These are phyloP conservation scores for Chimonanthus salicifolius DNA, from an alignment of 164 flowering plant species.

Conservation along the genomic window DNA sequence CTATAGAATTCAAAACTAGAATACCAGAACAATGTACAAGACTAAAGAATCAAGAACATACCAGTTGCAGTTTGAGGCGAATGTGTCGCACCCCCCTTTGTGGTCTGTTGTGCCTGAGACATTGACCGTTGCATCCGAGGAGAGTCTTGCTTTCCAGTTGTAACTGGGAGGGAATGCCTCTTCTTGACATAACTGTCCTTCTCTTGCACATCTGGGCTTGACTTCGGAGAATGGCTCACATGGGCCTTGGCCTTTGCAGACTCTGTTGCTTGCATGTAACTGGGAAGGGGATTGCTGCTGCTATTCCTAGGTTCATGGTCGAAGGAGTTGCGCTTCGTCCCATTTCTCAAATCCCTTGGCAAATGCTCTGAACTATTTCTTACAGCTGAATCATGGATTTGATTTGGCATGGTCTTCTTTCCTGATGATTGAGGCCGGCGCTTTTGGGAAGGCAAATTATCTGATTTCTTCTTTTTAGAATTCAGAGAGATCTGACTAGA, in stretches of 20 bases:
- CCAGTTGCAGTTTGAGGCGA: conserved; percentile 35
- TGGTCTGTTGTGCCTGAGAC: conserved; percentile 60
- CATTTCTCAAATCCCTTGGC: conserved; percentile 51
- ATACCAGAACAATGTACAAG: not conserved
- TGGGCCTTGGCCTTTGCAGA: conserved; percentile 90
- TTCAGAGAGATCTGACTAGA: conserved; percentile 64
- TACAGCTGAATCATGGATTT: conserved; percentile 38
- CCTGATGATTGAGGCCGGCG: conserved; percentile 35
- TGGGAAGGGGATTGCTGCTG: conserved; percentile 55
- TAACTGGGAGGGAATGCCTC: conserved; percentile 72
- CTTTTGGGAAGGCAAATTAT: conserved; percentile 34
- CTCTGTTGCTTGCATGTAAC: conserved; percentile 94
- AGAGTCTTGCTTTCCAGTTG: conserved; percentile 70
- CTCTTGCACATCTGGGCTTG: conserved; percentile 82
- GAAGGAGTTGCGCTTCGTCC: conserved; percentile 65
- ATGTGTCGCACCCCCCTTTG: conserved; percentile 50
- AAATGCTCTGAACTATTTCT: conserved; percentile 46
- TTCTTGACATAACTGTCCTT: conserved; percentile 58
- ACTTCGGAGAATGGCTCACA: conserved; percentile 63
- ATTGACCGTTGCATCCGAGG: conserved; percentile 63
- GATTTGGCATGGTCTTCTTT: conserved; percentile 46
- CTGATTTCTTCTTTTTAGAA: conserved; percentile 36
- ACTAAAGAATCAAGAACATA: conserved; percentile 21
- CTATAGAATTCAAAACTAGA: too few species aligned
- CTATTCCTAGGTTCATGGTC: conserved; percentile 69